These are phyloP conservation scores for Akebia trifoliata DNA, from an alignment of 164 flowering plant species.

Conservation along the genomic window DNA sequence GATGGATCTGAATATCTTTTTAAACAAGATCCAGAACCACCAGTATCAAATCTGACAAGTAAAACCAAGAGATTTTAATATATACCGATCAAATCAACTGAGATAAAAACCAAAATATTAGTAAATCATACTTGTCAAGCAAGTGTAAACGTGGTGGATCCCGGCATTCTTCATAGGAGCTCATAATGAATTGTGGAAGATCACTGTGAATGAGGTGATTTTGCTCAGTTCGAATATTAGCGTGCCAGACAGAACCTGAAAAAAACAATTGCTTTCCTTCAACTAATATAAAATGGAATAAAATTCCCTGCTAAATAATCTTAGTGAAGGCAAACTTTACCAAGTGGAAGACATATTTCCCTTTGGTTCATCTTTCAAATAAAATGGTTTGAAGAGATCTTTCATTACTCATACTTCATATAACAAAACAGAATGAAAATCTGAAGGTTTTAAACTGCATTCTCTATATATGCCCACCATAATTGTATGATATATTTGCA, in stretches of 20 bases:
- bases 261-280: constrained; percentile 26
- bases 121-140: constrained; percentile 64
- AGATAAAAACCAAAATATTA: constrained; percentile 5
- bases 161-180: constrained; percentile 74
- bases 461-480: too few relatives aligned
- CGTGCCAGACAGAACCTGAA: constrained; percentile 89
- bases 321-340: too few relatives aligned
- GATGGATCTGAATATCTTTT: constrained; percentile 88
- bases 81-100: not conserved
- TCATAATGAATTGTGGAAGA: constrained; percentile 68
- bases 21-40: constrained; percentile 88
- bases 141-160: constrained; percentile 66
- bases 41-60: constrained; percentile 66
- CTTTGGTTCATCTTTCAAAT: too few relatives aligned
- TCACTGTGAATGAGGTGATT: constrained; percentile 61
- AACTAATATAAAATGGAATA: constrained; percentile 21
- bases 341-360: too few relatives aligned
- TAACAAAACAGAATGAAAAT: too few relatives aligned
- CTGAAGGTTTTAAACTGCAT: too few relatives aligned
- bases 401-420: too few relatives aligned
- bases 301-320: too few relatives aligned
- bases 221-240: constrained; percentile 36
- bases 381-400: too few relatives aligned
- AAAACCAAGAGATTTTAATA: constrained; percentile 9
- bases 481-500: too few relatives aligned